Base-by-base conservation (phyloP, 2,329 filamentous ascomycete species). In the Sarocladium strictum region DNA sequence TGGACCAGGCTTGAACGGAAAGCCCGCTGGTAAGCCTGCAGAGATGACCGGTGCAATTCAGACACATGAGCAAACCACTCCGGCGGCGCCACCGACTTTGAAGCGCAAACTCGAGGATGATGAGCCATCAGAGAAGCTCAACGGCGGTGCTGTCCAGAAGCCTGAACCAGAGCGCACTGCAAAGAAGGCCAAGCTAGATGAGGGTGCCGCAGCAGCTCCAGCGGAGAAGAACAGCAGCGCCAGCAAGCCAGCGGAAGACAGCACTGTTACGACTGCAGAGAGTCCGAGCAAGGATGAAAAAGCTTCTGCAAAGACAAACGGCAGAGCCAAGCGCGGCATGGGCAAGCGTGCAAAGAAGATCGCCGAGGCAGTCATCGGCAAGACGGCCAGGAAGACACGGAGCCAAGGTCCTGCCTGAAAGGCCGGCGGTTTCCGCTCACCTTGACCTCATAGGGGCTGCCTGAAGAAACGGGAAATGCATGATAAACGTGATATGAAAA, bases 91-190 rank as follows among this genome's bases (percentile, higher is more conserved):
- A 6, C 27, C 50, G 3, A 26, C 50, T 6, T 19, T 53, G 47
- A 73, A 73, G 62, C 69, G 74, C 60, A 77, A 76, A 62, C 67
- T 73, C 12, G 66, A 67, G 1, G 65, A 68, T 6, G 62, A 62
- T 15, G 49, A 59, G 1, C 47, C 47, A 4, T 11, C 47, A 14
- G 53, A 54, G 14, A 47, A 53, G 11, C 51, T 40, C 32, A 59
- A 60, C 15, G 57, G 58, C 26, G 32, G 56, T 61, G 60, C 63
- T 7, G 63, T 61, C 7, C 40, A 58, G 27, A 47, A 57, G 5
- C 54, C 60, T 7, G 40, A 56, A 10, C 47, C 47, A 3, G 40
- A 53, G 38, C 27, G 47, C 2, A 47, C 53, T 1, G 57, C 50
- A 9, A 60, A 63, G 3, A 62, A 67, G 21, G 58, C 61, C 4